These are phyloP conservation scores for Cenococcum geophilum DNA, from an alignment of 495 filamentous ascomycete species.

Conservation along the genomic window DNA sequence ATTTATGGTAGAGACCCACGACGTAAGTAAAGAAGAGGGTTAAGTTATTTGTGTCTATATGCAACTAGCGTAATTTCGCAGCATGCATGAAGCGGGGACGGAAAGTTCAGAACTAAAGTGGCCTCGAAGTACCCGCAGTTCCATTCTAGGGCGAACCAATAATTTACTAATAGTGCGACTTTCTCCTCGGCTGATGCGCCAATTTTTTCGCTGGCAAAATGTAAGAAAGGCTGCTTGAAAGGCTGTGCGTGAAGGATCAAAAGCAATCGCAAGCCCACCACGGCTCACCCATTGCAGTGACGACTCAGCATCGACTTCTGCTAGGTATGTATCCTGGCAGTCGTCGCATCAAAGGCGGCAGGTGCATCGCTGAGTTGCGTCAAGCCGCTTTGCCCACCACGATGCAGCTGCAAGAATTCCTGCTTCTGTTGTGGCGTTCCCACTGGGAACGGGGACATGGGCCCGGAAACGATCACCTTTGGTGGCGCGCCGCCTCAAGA, in stretches of 20 bases:
- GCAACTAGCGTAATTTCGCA: too few relatives aligned
- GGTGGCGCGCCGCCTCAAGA: background rate
- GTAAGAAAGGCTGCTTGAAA: constrained; percentile 32
- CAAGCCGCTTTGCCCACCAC: too few relatives aligned
- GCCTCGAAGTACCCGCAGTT: constrained; percentile 30
- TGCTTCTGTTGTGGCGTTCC: background rate
- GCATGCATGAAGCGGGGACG: too few relatives aligned
- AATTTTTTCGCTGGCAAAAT: constrained; percentile 11
- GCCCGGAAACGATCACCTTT: background rate
- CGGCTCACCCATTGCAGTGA: background rate
- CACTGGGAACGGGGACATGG: background rate
- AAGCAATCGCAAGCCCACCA: constrained; percentile 27
- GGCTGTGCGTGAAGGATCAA: constrained; percentile 27
- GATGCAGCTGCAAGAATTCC: too few relatives aligned
- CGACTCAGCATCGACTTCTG: background rate
- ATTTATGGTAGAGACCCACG: too few relatives aligned
- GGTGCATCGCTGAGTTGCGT: background rate
- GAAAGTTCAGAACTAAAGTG: too few relatives aligned
- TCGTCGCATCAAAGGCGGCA: background rate
- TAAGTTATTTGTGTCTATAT: constrained; percentile 31
- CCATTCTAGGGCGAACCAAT: constrained; percentile 17
- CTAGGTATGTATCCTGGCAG: background rate
- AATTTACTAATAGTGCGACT: constrained; percentile 13
- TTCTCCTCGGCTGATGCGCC: constrained; percentile 1
- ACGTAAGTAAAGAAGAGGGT: constrained; percentile 21